phyloP scores from a whole-genome alignment of 148 eudicot species.

The Linanthus parryae region DNA sequence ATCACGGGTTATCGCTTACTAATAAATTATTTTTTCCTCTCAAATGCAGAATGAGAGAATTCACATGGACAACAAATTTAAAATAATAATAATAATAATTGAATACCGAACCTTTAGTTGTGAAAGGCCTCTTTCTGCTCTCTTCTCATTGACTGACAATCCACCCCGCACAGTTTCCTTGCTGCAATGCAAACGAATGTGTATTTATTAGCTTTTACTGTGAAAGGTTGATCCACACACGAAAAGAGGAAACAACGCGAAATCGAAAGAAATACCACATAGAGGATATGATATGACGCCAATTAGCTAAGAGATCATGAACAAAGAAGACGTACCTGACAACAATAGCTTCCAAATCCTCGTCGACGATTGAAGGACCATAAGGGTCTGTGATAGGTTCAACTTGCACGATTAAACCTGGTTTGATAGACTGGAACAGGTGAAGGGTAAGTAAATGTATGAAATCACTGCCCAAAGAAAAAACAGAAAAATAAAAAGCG shows the following conservation, averaged over 20 bases:
- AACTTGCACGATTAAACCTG: conserved; percentile 63
- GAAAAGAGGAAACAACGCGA: too few relatives aligned
- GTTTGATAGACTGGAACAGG: conserved; percentile 61
- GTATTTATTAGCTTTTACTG: too few relatives aligned
- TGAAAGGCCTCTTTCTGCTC: conserved; percentile 62
- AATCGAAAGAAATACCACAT: background rate
- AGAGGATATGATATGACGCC: background rate
- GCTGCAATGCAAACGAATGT: conserved; percentile 34
- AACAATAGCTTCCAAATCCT: conserved; percentile 83
- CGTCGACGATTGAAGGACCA: conserved; percentile 82
- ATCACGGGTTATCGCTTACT: too few relatives aligned
- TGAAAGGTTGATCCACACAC: too few relatives aligned
- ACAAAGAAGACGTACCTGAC: conserved; percentile 56
- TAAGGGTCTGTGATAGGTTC: conserved; percentile 83
- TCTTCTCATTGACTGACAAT: conserved; percentile 66
- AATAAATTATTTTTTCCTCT: too few relatives aligned
- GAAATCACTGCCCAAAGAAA: background rate
- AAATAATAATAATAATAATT: too few relatives aligned
- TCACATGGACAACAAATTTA: too few relatives aligned
- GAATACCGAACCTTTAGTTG: conserved; percentile 68
- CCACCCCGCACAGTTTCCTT: conserved; percentile 89
- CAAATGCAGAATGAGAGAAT: too few relatives aligned
- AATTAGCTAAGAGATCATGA: background rate
- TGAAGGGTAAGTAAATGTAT: too few relatives aligned
- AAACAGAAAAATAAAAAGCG: background rate